Evolutionary conservation across 192 early-diverging fungal species (phyloP).

Genomic region (Coemansia sp.): DNA sequence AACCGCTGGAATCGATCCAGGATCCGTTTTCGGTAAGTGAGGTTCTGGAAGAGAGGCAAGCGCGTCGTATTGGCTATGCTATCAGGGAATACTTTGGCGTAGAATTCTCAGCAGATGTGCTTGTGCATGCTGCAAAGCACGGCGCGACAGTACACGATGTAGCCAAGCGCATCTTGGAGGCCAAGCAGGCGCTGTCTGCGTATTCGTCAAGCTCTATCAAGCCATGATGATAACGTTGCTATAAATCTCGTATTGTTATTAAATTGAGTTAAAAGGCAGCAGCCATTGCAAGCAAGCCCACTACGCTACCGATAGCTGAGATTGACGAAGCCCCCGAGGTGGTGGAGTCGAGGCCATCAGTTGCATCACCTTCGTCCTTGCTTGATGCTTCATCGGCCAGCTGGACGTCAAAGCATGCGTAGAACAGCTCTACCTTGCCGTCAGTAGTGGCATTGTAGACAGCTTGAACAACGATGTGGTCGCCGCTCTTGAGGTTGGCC

Average conservation of each 20-base stretch:
- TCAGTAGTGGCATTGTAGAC: conserved; percentile 46
- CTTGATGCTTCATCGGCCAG: conserved; percentile 15
- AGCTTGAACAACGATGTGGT: conserved; percentile 48
- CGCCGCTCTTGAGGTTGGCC: conserved; percentile 38
- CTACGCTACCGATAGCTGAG: conserved; percentile 23
- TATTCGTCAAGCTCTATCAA: conserved; percentile 46
- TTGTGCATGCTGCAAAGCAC: conserved; percentile 51
- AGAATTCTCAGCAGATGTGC: conserved; percentile 69
- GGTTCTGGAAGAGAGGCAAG: conserved; percentile 57
- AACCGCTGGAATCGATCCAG: conserved; percentile 38
- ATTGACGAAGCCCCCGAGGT: background rate
- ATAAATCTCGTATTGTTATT: background rate
- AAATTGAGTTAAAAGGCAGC: conserved; percentile 16
- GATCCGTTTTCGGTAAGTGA: conserved; percentile 38
- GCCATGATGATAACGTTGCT: conserved; percentile 1
- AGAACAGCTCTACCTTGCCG: conserved; percentile 32
- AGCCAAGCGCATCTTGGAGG: conserved; percentile 56
- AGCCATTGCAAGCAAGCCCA: conserved; percentile 26
- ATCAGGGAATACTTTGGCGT: conserved; percentile 81
- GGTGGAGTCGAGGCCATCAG: background rate
- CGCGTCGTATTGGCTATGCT: conserved; percentile 74
- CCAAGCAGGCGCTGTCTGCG: conserved; percentile 56
- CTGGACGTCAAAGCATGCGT: conserved; percentile 51
- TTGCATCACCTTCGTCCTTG: background rate
- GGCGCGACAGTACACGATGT: conserved; percentile 51